These are phyloP conservation scores for Zygoascus bituminiphila DNA, from an alignment of 805 yeast species.

Conservation along the genomic window DNA sequence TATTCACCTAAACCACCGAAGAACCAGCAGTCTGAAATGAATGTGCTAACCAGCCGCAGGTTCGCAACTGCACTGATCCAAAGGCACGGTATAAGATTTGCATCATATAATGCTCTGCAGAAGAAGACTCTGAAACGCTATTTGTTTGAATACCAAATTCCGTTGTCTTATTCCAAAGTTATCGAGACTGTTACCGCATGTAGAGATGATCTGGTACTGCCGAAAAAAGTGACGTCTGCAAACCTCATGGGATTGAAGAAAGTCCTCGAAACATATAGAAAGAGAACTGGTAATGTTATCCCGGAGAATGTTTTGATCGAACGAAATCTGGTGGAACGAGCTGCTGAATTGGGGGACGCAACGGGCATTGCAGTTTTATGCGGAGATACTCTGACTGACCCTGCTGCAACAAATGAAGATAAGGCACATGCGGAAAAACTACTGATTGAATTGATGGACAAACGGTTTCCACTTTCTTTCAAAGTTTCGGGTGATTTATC, in stretches of 20 bases:
- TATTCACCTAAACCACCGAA: not conserved
- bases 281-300: constrained; percentile 51
- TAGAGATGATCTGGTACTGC: constrained; percentile 25
- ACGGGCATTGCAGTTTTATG: constrained; percentile 74
- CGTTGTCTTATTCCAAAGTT: constrained; percentile 18
- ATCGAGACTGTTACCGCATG: constrained; percentile 17
- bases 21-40: not conserved
- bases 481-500: constrained; percentile 77
- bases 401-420: constrained; percentile 42
- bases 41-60: not conserved
- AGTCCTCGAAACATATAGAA: constrained; percentile 54
- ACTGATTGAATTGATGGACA: constrained; percentile 46
- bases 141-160: constrained; percentile 21
- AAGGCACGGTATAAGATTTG: not conserved
- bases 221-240: constrained; percentile 40
- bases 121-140: constrained; percentile 18
- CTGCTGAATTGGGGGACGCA: constrained; percentile 75
- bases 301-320: constrained; percentile 53
- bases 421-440: constrained; percentile 53
- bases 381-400: constrained; percentile 33
- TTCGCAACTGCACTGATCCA: not conserved
- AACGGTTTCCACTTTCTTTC: constrained; percentile 64
- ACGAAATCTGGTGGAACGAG: constrained; percentile 63
- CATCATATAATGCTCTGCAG: constrained; percentile 5
- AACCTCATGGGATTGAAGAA: constrained; percentile 64